A percentile compares a stretch with the other conserved stretches of the same genome.
Conservation (phyloP, 192 early-diverging fungal species). For the Podila clonocystis region DNA sequence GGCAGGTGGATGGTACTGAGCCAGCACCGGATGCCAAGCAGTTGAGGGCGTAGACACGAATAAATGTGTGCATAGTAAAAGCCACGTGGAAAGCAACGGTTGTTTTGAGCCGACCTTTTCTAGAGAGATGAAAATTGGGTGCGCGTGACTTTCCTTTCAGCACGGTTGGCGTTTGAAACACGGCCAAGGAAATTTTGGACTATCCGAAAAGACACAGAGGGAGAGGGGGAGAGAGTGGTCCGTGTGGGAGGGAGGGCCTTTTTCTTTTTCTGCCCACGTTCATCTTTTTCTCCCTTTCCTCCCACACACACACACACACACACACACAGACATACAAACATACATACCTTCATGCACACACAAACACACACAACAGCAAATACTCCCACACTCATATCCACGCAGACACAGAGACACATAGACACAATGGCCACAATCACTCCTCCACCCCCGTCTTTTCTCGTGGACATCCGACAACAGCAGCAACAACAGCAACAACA, state of each 20-base stretch:
- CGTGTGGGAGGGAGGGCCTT: neutral
- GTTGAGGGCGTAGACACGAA: neutral
- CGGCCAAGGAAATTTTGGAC: no score
- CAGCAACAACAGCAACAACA: neutral
- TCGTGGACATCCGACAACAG: neutral
- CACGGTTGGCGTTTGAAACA: no score
- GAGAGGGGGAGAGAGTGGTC: no score
- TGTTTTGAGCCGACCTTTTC: no score
- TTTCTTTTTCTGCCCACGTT: neutral
- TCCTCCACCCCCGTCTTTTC: conserved; percentile 1
- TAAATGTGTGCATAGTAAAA: no score
- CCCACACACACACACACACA: neutral
- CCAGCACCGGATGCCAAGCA: conserved; percentile 22
- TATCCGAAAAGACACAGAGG: no score
- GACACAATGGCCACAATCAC: neutral
- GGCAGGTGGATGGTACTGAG: conserved; percentile 26
- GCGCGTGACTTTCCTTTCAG: no score
- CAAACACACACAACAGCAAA: neutral
- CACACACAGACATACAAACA: neutral
- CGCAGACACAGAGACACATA: neutral
- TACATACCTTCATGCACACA: no score
- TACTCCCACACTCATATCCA: neutral
- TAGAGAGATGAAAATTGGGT: no score
- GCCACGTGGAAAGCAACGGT: no score
- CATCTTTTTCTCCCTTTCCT: neutral